Percentiles rank a stretch among this genome's conserved stretches.
Conservation (phyloP, 306 rosid species). For the Albizia julibrissin region DNA sequence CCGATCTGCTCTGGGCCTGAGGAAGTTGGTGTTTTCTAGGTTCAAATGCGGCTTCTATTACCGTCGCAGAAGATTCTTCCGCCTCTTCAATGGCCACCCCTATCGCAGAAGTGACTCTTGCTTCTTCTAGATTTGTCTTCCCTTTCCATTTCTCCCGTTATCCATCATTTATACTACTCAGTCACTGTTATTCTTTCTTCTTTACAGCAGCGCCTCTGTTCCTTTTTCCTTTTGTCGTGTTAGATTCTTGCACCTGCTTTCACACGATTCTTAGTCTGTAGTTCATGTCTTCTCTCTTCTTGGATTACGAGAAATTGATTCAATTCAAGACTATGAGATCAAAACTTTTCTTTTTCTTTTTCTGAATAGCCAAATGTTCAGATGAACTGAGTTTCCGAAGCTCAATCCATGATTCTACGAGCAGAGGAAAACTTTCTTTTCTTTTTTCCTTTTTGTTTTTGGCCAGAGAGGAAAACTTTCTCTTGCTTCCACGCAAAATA, state of each 20-base stretch:
- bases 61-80: slow-evolving; percentile 52
- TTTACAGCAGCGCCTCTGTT: not conserved
- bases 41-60: slow-evolving; percentile 54
- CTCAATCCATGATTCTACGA: not conserved
- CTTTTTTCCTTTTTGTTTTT: too few species aligned
- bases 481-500: not conserved
- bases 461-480: not conserved
- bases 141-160: too few species aligned
- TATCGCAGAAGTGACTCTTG: slow-evolving; percentile 42
- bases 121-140: slow-evolving; percentile 38
- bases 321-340: not conserved
- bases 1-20: slow-evolving; percentile 41
- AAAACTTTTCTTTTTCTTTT: not conserved
- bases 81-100: slow-evolving; percentile 35
- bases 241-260: not conserved
- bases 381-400: not conserved
- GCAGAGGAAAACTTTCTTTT: not conserved
- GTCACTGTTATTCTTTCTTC: not conserved
- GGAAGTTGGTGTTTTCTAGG: slow-evolving; percentile 47
- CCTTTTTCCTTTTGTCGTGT: not conserved
- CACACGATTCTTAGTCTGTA: not conserved
- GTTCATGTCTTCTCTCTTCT: not conserved
- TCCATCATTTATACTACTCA: not conserved
- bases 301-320: not conserved
- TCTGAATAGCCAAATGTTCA: not conserved